Evolutionary conservation across 1,284 basidiomycete species (phyloP).

Genomic region (Microbotryum lychnidis-dioicae): DNA sequence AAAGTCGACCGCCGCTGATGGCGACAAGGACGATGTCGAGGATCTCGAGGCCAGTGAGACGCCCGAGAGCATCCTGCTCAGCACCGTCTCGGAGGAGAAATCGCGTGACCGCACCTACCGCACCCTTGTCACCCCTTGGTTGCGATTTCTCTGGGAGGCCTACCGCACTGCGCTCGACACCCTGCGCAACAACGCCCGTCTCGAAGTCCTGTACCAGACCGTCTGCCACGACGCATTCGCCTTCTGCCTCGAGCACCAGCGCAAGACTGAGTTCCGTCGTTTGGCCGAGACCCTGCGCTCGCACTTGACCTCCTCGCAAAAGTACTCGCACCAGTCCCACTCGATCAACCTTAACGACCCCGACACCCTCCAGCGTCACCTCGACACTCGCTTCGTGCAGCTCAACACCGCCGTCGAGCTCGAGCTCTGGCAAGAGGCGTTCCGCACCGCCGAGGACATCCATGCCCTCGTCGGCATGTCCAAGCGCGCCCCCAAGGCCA

Average conservation of each 20-base stretch:
- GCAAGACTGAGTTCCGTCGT: conserved; percentile 96
- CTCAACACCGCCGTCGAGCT: conserved; percentile 97
- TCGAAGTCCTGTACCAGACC: conserved; percentile 91
- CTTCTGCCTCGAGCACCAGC: conserved; percentile 87
- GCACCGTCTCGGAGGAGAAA: conserved; percentile 81
- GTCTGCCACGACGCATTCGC: conserved; percentile 95
- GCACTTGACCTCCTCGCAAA: conserved; percentile 88
- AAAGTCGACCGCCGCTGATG: conserved; percentile 22
- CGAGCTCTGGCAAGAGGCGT: conserved; percentile 98
- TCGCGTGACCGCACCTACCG: conserved; percentile 93
- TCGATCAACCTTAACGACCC: conserved; percentile 97
- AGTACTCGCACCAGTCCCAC: conserved; percentile 90
- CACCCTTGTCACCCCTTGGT: conserved; percentile 90
- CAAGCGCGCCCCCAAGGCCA: conserved; percentile 57
- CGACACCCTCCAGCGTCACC: conserved; percentile 91
- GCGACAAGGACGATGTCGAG: conserved; percentile 38
- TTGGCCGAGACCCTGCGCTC: conserved; percentile 94
- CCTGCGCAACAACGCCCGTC: conserved; percentile 88
- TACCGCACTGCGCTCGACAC: conserved; percentile 95
- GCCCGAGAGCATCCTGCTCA: conserved; percentile 79
- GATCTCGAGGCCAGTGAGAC: conserved; percentile 61
- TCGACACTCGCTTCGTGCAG: conserved; percentile 96
- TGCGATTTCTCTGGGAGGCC: conserved; percentile 98
- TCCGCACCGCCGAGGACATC: conserved; percentile 96
- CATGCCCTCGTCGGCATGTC: conserved; percentile 85